Evolutionary conservation across 108 stramenopile species (phyloP).

Genomic region (Ochromonas danica): DNA sequence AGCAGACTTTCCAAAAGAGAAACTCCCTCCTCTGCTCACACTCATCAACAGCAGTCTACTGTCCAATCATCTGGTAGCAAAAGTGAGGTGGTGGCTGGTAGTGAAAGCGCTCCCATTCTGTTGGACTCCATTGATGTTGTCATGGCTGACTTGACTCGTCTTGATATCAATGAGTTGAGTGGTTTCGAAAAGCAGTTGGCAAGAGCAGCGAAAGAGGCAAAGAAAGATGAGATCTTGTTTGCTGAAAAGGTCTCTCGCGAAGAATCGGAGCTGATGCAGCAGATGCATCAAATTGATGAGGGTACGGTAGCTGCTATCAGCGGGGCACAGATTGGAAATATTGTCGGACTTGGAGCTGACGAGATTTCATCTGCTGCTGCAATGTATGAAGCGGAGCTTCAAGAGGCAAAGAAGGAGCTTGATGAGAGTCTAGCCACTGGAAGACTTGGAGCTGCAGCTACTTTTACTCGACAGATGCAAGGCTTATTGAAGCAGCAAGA

Average conservation of each 20-base stretch:
- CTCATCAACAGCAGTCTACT: no score
- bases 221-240: conserved; percentile 21
- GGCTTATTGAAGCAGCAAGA: conserved; percentile 35
- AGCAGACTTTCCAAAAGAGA: no score
- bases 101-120: no score
- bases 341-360: conserved; percentile 5
- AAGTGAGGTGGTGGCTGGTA: background rate
- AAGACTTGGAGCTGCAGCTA: conserved; percentile 23
- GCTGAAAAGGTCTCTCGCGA: background rate
- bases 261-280: conserved; percentile 27
- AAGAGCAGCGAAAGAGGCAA: conserved; percentile 10
- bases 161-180: conserved; percentile 22
- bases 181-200: conserved; percentile 35
- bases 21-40: no score
- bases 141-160: background rate
- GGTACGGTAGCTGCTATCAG: background rate
- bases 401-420: conserved; percentile 23
- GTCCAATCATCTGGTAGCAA: background rate
- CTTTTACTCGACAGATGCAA: conserved; percentile 25
- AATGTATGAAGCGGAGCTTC: background rate
- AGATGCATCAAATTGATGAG: conserved; percentile 33
- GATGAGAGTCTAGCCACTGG: conserved; percentile 22
- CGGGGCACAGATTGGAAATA: conserved; percentile 27
- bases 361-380: conserved; percentile 27
- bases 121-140: background rate